Base-by-base conservation (phyloP, 306 rosid species). In the Rosa multiflora region DNA sequence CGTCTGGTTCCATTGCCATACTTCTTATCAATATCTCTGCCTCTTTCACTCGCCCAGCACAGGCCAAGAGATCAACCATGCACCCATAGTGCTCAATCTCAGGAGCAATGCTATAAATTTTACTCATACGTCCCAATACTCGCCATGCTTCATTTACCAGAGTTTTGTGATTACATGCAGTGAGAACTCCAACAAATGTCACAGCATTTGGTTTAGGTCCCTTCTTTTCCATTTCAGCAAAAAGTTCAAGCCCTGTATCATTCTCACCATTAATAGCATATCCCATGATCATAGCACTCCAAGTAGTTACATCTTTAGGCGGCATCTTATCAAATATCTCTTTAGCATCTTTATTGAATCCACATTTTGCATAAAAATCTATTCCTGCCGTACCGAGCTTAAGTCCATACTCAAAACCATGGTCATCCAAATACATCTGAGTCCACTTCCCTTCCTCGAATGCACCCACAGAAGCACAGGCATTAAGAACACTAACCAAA, bases 1-100 rank as follows among this genome's bases (percentile, higher is more conserved):
- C 84, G 23, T 81, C 80, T 0, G 81, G 77, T 76, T 81, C 67
- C 84, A 76, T 76, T 21, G 84, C 67, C 94, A 90, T 90, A 18
- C 73, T 82, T 29, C 73, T 51, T 32, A 86, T 74, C 35, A 90
- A 76, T 3, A 32, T 48, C 35, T 84, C 79, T 3, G 94, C 90
- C 73, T 81, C 85, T 32, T 81, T 78, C 66, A 81, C n/a, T 69
- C 26, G 74, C 56, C 90, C 91, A 3, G 84, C 68, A 48, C 88
- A 86, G 0, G 88, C 90, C 90, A 86, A 80, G 78, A 83, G 70
- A 86, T 90, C 89, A 76, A 85, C 88, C 82, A 90, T 77, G 66
- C 88, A 86, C 10, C 92, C 90, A 49, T 86, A 90, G 59, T 88
- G 94, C 77, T 88, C 90, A 71, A 88, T 86, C 71, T 68, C 83